A percentile compares a stretch with the other conserved stretches of the same genome.
These are phyloP conservation scores for Aspergillus panamensis DNA, from an alignment of 495 filamentous ascomycete genomes.

Conservation along the genomic window DNA sequence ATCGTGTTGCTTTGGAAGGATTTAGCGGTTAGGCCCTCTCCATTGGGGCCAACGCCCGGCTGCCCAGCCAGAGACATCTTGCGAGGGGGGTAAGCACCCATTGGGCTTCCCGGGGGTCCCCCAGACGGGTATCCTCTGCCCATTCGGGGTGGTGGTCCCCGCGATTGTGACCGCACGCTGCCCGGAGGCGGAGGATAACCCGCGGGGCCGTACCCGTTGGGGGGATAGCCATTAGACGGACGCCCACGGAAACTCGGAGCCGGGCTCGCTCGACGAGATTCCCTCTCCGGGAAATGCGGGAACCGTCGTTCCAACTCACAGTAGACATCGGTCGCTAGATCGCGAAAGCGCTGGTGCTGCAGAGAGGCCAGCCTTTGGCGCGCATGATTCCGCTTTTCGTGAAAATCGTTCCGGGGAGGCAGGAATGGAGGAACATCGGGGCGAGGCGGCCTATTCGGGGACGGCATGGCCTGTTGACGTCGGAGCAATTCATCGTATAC, in stretches of 20 bases:
- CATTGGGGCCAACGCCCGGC: slow-evolving; percentile 31
- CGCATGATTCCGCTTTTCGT: slow-evolving; percentile 95
- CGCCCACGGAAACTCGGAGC: slow-evolving; percentile 54
- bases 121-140: slow-evolving; percentile 43
- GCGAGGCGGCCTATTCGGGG: slow-evolving; percentile 52
- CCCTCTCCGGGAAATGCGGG: slow-evolving; percentile 68
- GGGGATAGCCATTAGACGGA: slow-evolving; percentile 49
- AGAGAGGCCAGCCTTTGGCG: slow-evolving; percentile 89
- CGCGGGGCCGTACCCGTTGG: slow-evolving; percentile 36
- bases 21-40: slow-evolving; percentile 68
- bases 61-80: slow-evolving; percentile 46
- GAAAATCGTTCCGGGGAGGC: slow-evolving; percentile 79
- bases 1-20: slow-evolving; percentile 95
- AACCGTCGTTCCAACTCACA: slow-evolving; percentile 89
- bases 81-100: slow-evolving; percentile 40
- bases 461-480: slow-evolving; percentile 63
- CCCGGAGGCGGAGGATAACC: slow-evolving; percentile 35
- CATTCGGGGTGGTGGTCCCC: slow-evolving; percentile 36
- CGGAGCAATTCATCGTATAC: slow-evolving; percentile 94
- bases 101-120: slow-evolving; percentile 35
- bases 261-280: slow-evolving; percentile 67
- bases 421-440: slow-evolving; percentile 64
- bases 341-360: slow-evolving; percentile 76
- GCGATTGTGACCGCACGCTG: slow-evolving; percentile 40
- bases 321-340: slow-evolving; percentile 93